Conservation (phyloP, 1,284 basidiomycete species). For the Gomphus sp. region DNA sequence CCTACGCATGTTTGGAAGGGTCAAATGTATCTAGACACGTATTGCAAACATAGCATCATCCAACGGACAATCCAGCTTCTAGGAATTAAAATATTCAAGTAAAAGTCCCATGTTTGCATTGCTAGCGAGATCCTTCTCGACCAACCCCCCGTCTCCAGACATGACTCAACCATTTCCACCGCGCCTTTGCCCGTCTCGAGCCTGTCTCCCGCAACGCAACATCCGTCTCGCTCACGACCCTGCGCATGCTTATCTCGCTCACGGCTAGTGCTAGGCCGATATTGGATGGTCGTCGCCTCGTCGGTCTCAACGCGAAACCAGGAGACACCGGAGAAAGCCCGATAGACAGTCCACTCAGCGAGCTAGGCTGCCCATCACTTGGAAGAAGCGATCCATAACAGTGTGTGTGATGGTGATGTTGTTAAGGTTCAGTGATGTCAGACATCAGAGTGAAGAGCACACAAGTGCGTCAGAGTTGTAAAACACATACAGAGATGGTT, state of each 20-base stretch:
- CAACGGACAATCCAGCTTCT: too few relatives aligned
- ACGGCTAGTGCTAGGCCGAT: constrained; percentile 17
- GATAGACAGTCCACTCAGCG: constrained; percentile 52
- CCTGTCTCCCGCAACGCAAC: constrained; percentile 15
- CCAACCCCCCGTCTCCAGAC: constrained; percentile 13
- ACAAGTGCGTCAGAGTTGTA: too few relatives aligned
- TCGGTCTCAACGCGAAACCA: constrained; percentile 46
- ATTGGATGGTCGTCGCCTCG: constrained; percentile 33
- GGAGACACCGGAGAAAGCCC: constrained; percentile 68
- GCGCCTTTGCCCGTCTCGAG: constrained; percentile 21
- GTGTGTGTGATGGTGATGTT: too few relatives aligned
- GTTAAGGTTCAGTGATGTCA: too few relatives aligned
- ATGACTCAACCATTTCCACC: constrained; percentile 29
- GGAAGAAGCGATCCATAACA: constrained; percentile 19
- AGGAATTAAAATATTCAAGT: not conserved
- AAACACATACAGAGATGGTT: too few relatives aligned
- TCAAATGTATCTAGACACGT: too few relatives aligned
- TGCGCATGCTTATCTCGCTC: constrained; percentile 23
- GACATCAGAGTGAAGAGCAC: too few relatives aligned
- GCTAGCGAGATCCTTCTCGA: not conserved
- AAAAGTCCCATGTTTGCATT: not conserved
- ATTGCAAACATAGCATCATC: too few relatives aligned
- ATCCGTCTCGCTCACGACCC: constrained; percentile 43
- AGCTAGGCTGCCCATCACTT: not conserved
- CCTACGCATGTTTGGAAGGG: too few relatives aligned